Conservation (phyloP, 2,329 filamentous ascomycete species). For the Apiospora arundinis region DNA sequence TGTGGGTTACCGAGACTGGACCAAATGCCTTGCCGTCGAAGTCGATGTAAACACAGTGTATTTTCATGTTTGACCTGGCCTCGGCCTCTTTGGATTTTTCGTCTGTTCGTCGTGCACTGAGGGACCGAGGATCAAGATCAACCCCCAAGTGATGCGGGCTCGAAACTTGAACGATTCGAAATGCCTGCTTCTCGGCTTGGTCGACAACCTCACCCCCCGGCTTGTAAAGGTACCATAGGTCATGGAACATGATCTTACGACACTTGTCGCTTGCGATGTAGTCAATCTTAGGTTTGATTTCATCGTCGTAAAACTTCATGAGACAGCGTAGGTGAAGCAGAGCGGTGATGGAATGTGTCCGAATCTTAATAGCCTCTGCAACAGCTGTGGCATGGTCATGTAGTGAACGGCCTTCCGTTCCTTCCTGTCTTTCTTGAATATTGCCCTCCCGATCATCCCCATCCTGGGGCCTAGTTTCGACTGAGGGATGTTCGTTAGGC, state of each 20-base stretch:
- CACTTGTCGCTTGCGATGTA: constrained; percentile 25
- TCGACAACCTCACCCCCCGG: constrained; percentile 30
- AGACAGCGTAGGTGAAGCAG: not conserved
- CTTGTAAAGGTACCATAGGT: constrained; percentile 36
- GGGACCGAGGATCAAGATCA: not conserved
- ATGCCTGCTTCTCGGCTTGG: constrained; percentile 32
- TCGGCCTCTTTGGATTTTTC: not conserved
- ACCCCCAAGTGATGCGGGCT: constrained; percentile 21
- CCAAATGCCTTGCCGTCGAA: constrained; percentile 35
- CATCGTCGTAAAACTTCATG: constrained; percentile 23
- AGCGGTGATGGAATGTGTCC: not conserved
- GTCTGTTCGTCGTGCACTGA: not conserved
- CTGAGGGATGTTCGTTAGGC: too few relatives aligned
- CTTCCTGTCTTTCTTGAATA: not conserved
- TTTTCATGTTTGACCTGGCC: not conserved
- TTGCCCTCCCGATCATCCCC: too few relatives aligned
- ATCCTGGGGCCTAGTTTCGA: too few relatives aligned
- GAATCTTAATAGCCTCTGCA: too few relatives aligned
- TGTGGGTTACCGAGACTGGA: constrained; percentile 28
- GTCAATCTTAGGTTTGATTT: constrained; percentile 22
- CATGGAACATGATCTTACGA: constrained; percentile 30
- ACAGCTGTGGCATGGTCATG: too few relatives aligned
- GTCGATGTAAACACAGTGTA: constrained; percentile 33
- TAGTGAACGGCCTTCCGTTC: not conserved
- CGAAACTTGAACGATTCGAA: constrained; percentile 29